Base-by-base conservation (phyloP, 1,284 basidiomycete genomes). In the Austroboletus niveus region DNA sequence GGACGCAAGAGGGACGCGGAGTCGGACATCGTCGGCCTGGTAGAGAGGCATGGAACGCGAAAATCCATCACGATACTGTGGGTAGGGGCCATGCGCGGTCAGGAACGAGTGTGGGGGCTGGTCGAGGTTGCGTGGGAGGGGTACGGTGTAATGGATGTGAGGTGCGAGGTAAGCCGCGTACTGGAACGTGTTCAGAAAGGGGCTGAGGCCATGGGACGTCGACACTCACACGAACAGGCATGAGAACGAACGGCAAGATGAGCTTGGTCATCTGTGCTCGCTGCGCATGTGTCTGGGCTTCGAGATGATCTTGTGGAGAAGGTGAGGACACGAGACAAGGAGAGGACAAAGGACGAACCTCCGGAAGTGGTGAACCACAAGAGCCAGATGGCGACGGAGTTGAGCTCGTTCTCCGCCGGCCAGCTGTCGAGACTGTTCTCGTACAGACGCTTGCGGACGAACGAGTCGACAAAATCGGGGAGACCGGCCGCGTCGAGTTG, bases 131-230 rank as follows among this genome's bases (percentile, higher is more conserved):
- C 29, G 34, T 2, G 63, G 55, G 14, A 83, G 70, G 1, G 84
- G 85, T 30, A 85, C 69, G 36, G 69, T 51, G 60, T 77, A 83
- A 60, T 85, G 82, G 47, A 80, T 72, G 34, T 83, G 79, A 0
- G 86, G 86, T 0, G 80, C 82, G 42, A 80, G 72, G 45, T 79
- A 75, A 14, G 78, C 69, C 3, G 81, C 66, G 58, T 87, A 89
- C 71, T 82, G 64, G 40, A 49, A 15, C 9, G 30, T 0, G 22
- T 35, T 63, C 20, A 59, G 57, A 41, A 10, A 24, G 17, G 15
- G 15, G 42, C 35, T 1, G 22, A 48, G 40, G 32, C 15, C 10
- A 40, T 35, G 44, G 39, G 8, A 38, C 40, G 10, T 43, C 12
- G 10, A 20, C 8, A 69, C 75, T 39, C 60, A 81, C 79, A 30